phyloP scores from a whole-genome alignment of 2,329 filamentous ascomycete genomes.

The Beauveria asiatica region DNA sequence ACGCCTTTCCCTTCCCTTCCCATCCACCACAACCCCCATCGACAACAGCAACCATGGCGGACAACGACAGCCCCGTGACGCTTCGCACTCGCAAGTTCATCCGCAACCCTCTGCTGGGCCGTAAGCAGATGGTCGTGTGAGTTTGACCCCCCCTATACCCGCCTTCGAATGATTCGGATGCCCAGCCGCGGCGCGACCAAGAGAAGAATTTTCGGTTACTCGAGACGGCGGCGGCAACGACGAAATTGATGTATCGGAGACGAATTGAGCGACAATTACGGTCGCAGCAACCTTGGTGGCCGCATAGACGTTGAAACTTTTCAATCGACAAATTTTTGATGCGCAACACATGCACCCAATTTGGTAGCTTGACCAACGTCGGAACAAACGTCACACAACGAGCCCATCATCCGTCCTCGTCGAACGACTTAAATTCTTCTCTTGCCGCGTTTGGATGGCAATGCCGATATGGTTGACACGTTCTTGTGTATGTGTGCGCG shows the following conservation, averaged over 20 bases:
- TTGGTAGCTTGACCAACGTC: background rate
- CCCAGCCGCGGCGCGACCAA: background rate
- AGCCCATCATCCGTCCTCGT: background rate
- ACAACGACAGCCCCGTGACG: conserved; percentile 68
- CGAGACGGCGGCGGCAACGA: background rate
- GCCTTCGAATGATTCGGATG: conserved; percentile 10
- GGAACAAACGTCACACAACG: background rate
- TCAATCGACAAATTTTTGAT: background rate
- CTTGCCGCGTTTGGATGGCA: background rate
- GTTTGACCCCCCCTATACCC: conserved; percentile 29
- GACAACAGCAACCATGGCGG: conserved; percentile 70
- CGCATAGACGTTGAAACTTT: background rate
- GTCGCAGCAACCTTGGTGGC: background rate
- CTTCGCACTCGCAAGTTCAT: conserved; percentile 99
- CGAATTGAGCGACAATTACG: background rate
- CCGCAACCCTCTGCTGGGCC: conserved; percentile 96
- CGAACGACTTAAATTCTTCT: background rate
- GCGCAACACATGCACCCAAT: background rate
- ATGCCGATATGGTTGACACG: no score
- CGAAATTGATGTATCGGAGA: background rate
- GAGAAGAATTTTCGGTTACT: conserved; percentile 7
- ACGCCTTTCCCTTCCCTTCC: conserved; percentile 10
- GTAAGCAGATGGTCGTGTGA: conserved; percentile 99
- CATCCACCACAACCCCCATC: conserved; percentile 20
- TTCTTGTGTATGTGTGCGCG: background rate